phyloP scores from a whole-genome alignment of 495 filamentous ascomycete species.

The Penicillium egyptiacum region DNA sequence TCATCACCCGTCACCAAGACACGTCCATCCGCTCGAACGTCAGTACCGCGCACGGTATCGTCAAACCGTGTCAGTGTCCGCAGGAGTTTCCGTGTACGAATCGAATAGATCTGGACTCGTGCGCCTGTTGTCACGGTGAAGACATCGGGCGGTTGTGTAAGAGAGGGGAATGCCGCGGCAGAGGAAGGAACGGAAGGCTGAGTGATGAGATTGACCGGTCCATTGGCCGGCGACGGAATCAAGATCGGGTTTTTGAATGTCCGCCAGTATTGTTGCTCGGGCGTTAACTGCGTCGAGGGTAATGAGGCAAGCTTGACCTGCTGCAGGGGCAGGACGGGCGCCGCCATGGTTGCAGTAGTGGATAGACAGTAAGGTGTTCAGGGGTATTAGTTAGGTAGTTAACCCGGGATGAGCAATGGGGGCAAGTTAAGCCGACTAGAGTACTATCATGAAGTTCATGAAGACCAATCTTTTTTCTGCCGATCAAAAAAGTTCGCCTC shows the following conservation, averaged over 20 bases:
- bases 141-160: slow-evolving; percentile 59
- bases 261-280: slow-evolving; percentile 94
- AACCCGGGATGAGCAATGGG: background rate
- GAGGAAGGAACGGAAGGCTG: slow-evolving; percentile 60
- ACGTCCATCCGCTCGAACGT: slow-evolving; percentile 83
- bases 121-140: slow-evolving; percentile 92
- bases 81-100: slow-evolving; percentile 80
- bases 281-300: slow-evolving; percentile 56
- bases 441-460: slow-evolving; percentile 20
- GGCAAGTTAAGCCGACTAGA: slow-evolving; percentile 1
- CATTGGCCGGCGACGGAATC: slow-evolving; percentile 80
- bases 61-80: slow-evolving; percentile 93
- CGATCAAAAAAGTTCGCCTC: slow-evolving; percentile 33
- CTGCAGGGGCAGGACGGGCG: slow-evolving; percentile 77
- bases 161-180: slow-evolving; percentile 46
- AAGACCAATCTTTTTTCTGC: slow-evolving; percentile 36
- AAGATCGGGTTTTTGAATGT: slow-evolving; percentile 85
- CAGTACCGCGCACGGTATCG: slow-evolving; percentile 80
- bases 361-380: background rate
- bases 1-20: slow-evolving; percentile 90
- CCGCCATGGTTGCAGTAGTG: slow-evolving; percentile 65
- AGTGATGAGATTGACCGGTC: slow-evolving; percentile 84
- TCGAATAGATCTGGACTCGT: slow-evolving; percentile 88
- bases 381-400: background rate
- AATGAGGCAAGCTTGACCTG: slow-evolving; percentile 74